Base-by-base conservation (phyloP, 139 green algal species). In the Eudorina sp. region DNA sequence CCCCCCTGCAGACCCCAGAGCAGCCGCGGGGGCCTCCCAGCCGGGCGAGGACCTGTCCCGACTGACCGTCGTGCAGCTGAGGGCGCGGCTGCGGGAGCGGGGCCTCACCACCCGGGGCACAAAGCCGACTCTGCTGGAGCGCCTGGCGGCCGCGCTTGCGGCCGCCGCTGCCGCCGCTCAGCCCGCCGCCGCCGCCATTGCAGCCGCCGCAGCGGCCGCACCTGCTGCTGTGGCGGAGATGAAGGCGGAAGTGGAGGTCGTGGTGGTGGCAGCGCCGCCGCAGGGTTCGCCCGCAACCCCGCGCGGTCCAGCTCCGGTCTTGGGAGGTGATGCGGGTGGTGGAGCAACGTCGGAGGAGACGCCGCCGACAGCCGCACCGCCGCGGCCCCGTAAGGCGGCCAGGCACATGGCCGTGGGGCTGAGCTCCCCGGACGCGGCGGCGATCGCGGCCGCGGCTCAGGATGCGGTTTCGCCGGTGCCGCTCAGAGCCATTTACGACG, bases 31-130 rank as follows among this genome's bases (percentile, higher is more conserved):
- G 64, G 64, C 64, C 2, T 34, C 66, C 66, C 31, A 14, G 4
- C 66, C 66, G 14, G 9, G 18, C 19, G 36, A 75, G 25, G 41
- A 89, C 21, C 25, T 60, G 53, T 36, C 76, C 5, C 76, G 77
- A 27, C 51, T 53, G n/a, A 66, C 60, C 31, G 76, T 77, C 19
- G 41, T 53, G 2, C 60, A 86, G 76, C 60, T 77, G 36, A 72
- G 64, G 16, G 31, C 25, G 25, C 46, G 51, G n/a, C 78, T 77
- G 16, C 53, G 53, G 8, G 18, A 58, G 25, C 36, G 16, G 27
- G 27, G 55, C 41, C 55, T 85, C 40, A 9, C 58, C 55, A 60
- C 60, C 79, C 11, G 2, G 8, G 66, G 72, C 51, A 68, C 7
- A 53, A 90, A 86, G 62, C 18, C 60, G 14, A 25, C 29, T 1